These are phyloP conservation scores for Fusarium setosum DNA, from an alignment of 2,329 filamentous ascomycete genomes.

Conservation along the genomic window DNA sequence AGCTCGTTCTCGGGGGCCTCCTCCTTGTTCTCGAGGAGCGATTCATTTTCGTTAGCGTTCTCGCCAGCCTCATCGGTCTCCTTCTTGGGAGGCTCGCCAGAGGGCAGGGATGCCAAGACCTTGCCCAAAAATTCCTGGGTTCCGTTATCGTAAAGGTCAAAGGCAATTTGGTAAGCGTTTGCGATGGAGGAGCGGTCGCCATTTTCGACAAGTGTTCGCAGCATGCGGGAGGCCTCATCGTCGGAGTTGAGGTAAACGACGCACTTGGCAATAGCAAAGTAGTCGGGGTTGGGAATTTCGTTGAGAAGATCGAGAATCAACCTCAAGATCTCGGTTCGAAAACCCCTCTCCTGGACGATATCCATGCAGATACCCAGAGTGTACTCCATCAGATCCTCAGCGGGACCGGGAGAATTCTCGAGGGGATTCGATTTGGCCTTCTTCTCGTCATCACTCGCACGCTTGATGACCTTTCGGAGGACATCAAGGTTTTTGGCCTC, in stretches of 20 bases:
- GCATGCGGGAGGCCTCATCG: slow-evolving; percentile 87
- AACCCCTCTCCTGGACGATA: slow-evolving; percentile 90
- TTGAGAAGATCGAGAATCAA: slow-evolving; percentile 96
- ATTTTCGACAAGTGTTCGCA: slow-evolving; percentile 83
- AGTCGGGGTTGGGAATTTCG: slow-evolving; percentile 92
- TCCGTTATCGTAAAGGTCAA: slow-evolving; percentile 98
- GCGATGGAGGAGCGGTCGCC: slow-evolving; percentile 83
- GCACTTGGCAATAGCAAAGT: slow-evolving; percentile 97
- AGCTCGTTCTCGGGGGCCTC: slow-evolving; percentile 66
- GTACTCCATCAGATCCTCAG: slow-evolving; percentile 97
- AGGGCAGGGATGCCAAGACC: slow-evolving; percentile 83
- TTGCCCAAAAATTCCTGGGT: slow-evolving; percentile 96
- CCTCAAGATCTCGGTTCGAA: slow-evolving; percentile 86
- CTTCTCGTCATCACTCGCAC: slow-evolving; percentile 88
- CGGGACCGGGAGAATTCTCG: slow-evolving; percentile 66
- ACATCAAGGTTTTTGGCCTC: slow-evolving; percentile 94
- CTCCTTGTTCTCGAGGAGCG: slow-evolving; percentile 61
- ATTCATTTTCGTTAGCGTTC: slow-evolving; percentile 57
- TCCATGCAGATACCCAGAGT: slow-evolving; percentile 97
- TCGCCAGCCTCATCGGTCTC: slow-evolving; percentile 58
- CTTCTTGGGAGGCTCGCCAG: slow-evolving; percentile 57
- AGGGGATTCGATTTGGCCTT: slow-evolving; percentile 67
- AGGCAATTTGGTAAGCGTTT: slow-evolving; percentile 96
- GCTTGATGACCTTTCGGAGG: slow-evolving; percentile 85
- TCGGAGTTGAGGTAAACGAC: slow-evolving; percentile 96